Base-by-base conservation (phyloP, 306 rosid species). In the Lotus japonicus region DNA sequence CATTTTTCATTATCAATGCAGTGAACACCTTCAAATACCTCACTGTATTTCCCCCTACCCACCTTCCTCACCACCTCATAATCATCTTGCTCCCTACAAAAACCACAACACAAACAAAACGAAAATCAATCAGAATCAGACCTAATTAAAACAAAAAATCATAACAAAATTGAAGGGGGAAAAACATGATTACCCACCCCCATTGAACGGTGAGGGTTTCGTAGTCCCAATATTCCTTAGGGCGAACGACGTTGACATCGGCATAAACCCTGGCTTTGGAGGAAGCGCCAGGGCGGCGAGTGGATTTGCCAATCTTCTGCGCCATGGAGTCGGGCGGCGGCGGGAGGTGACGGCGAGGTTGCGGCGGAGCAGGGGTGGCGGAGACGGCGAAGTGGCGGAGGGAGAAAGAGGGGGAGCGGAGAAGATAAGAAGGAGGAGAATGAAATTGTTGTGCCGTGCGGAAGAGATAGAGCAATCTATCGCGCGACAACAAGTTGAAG, bases 211-310 rank as follows among this genome's bases (percentile, higher is more conserved):
- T 81, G 74, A 91, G 97, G 74, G 96, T 55, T 79, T 91, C 97
- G 66, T 91, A 91, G 81, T 91, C 96, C 97, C 91, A 91, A 66
- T 91, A 91, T 17, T 91, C 97, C 74, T 91, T 88, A 43, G 97
- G 97, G 28, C 97, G 97, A 70, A 91, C 68, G 9, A 91, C 91
- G 89, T 91, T 91, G 78, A 91, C 66, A 33, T 91, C 97, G 60
- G 90, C 41, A 71, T 87, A 91, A 66, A 87, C 89, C 91, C 94
- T 81, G 38, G 97, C 88, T 71, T 86, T 87, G 46, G 97, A 91
- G 73, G 92, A 77, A 48, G 95, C 99, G 89, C 99, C 99, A 26
- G 99, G 89, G 28, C 96, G 96, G 89, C 99, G 99, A 53, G 86
- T 83, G 51, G 97, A 73, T 71, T 94, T 94, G 2, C 92, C 96